Evolutionary conservation across 176 grass and related monocot genomes (phyloP).

Genomic region (Aegilops tauschii): DNA sequence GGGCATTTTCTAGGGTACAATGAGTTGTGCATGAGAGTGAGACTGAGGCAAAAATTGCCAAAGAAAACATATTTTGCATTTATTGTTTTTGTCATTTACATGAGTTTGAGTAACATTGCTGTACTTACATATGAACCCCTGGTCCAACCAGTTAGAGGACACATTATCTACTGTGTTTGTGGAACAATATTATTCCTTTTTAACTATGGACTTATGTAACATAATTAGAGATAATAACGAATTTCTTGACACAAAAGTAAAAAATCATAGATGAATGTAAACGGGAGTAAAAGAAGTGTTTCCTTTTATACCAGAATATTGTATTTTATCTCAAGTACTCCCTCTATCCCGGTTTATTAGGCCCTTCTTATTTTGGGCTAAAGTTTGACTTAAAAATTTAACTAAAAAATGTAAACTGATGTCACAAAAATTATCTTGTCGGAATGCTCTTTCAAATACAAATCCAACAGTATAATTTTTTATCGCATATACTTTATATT

Average conservation of each 20-base stretch:
- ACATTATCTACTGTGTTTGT: neutral
- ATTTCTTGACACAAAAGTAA: too few relatives aligned
- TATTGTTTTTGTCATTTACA: neutral
- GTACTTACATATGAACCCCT: neutral
- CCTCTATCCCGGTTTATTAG: too few relatives aligned
- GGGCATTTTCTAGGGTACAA: neutral
- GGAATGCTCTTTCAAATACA: too few relatives aligned
- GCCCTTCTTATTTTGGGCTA: too few relatives aligned
- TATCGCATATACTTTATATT: too few relatives aligned
- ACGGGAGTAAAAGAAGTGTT: neutral
- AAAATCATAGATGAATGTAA: too few relatives aligned
- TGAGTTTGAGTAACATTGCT: neutral
- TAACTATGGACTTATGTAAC: neutral
- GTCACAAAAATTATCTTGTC: too few relatives aligned
- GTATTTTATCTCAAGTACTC: too few relatives aligned
- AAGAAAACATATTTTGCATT: neutral
- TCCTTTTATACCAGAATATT: neutral
- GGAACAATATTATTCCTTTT: neutral
- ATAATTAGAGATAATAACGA: neutral
- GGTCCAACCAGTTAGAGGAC: neutral
- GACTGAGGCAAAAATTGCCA: neutral
- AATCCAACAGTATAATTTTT: too few relatives aligned
- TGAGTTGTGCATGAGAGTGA: neutral
- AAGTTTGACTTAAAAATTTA: too few relatives aligned
- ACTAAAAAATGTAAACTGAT: too few relatives aligned